Conservation (phyloP, 208 protist genomes). For the Trypanosoma rangeli region DNA sequence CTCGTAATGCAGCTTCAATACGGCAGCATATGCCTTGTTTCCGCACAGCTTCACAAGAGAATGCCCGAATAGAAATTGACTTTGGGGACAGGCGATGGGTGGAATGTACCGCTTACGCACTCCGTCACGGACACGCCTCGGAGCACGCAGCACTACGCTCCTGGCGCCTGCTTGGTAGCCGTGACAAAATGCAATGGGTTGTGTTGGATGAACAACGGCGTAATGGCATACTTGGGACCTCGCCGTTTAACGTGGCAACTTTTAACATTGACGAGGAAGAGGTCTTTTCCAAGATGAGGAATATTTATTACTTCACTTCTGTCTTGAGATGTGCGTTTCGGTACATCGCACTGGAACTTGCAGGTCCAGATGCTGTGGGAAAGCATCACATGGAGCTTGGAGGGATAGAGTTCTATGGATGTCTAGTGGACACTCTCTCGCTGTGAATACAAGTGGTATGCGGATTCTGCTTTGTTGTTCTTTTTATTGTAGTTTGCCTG, state of each 20-base stretch:
- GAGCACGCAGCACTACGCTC: constrained; percentile 25
- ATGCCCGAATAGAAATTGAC: constrained; percentile 17
- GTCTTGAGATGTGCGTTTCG: constrained; percentile 15
- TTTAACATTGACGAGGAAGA: constrained; percentile 18
- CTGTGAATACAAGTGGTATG: neutral
- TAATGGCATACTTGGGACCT: constrained; percentile 13
- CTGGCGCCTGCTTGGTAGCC: constrained; percentile 23
- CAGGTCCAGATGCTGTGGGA: constrained; percentile 17
- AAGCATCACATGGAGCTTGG: constrained; percentile 26
- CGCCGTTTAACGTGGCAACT: constrained; percentile 24
- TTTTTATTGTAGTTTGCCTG: too few species aligned
- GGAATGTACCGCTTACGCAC: constrained; percentile 17
- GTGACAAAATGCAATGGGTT: constrained; percentile 21
- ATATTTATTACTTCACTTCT: neutral
- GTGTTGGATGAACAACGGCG: constrained; percentile 21
- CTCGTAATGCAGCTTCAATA: neutral
- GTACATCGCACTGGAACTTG: constrained; percentile 22
- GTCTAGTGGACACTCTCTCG: constrained; percentile 10
- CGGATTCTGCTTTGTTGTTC: neutral
- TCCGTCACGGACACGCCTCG: constrained; percentile 22
- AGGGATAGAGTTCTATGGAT: constrained; percentile 25
- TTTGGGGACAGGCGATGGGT: constrained; percentile 27
- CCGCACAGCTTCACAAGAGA: constrained; percentile 19
- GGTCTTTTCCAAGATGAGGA: neutral
- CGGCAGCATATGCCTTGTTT: constrained; percentile 1